Base-by-base conservation (phyloP, 1,139 yeast genomes). In the Sugiyamaella japonica region DNA sequence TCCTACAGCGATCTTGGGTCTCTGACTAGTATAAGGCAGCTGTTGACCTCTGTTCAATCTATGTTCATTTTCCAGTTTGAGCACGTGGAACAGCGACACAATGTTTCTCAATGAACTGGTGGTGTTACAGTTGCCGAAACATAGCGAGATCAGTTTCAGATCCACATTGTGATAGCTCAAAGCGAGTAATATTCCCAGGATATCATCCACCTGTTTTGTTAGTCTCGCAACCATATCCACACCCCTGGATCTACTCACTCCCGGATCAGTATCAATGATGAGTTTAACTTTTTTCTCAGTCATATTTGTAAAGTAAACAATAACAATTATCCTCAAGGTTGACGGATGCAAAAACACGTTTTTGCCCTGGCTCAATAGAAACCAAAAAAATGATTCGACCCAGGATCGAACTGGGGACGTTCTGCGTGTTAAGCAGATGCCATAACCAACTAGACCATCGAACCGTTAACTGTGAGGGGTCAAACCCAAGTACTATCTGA, bases 331-430 rank as follows among this genome's bases (percentile, higher is more conserved):
- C 25, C 6, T 20, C 25, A 20, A 20, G 25, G 6, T 3, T 20
- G 25, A 20, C 25, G 25, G 34, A 7, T 29, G 3, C 34, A 5
- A 9, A 12, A 29, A 9, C 38, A n/a, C 38, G 16, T 13, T 13
- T 34, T 34, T n/a, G n/a, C 38, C 16, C 38, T n/a, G 16, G 9
- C 15, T 12, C 38, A n/a, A 3, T n/a, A 13, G 16, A 2, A 34
- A n/a, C n/a, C n/a, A 34, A 57, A 56, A 52, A 53, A 34, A 67
- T 89, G 96, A 87, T 86, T 86, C 82, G 85, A 89, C 96, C 96
- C 97, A 89, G 97, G 96, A 86, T 89, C 96, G 97, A 89, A 89
- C 97, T 88, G 96, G 96, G 96, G 96, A 89, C 96, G 91, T 88
- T 86, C 91, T 86, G 96, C 96, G 96, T 89, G 96, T 89, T 88